Base-by-base conservation (phyloP, 495 filamentous ascomycete species). In the Podospora conica region DNA sequence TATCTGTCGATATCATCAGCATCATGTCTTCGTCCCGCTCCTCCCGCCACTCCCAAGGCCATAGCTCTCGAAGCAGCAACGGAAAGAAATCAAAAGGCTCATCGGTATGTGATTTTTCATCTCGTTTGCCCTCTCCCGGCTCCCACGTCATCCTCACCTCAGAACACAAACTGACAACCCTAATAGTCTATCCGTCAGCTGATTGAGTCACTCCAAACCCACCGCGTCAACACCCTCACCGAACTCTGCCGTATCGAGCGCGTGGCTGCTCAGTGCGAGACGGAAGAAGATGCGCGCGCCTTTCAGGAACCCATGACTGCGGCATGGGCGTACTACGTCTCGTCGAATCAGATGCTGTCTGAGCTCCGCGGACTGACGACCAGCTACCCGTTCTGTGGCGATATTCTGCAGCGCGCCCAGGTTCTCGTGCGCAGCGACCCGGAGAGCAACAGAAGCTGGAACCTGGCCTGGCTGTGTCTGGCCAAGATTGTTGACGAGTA, bases 161-260 rank as follows among this genome's bases (percentile, higher is more conserved):
- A 0, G 2, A 7, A n/a, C 15, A 5, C 40, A 48, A 48, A 33
- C 57, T 55, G 22, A 62, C 65, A 22, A 7, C 54, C 25, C 11
- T 6, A 12, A 74, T 71, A 73, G 18, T 76, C 77, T 0, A 63
- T 68, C 55, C 71, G 74, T 31, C 77, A 82, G 57, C 76, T 83
- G 40, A 82, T 83, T 55, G 78, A 82, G 23, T 82, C 80, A 4
- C 80, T 92, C 10, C 80, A 79, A 20, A 85, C 86, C 9, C 88
- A 87, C 65, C 83, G 85, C 9, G 78, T 91, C 72, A 92, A 91
- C 72, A 92, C 90, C 11, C 76, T 93, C 9, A 88, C 87, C 2
- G 90, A 91, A 63, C 81, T 93, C 22, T 86, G 90, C 69, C 87
- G 88, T 9, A 88, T 91, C 70, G 90, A 93, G 75, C 85, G 85